Conservation (phyloP, 768 basidiomycete genomes). For the Agrocybe pediades region DNA sequence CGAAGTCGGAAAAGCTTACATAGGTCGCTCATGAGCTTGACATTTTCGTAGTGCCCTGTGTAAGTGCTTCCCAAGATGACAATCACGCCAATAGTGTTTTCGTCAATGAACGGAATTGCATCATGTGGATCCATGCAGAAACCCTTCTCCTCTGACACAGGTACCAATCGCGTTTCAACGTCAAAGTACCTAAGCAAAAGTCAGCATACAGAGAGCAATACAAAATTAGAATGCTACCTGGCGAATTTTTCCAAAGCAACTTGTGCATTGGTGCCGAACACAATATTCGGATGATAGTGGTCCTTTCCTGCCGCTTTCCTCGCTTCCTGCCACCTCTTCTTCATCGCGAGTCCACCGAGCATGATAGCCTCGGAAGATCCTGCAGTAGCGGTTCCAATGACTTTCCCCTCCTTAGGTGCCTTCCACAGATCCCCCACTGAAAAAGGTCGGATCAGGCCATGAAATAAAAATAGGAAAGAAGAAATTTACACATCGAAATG, state of each 20-base stretch:
- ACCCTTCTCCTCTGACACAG: conserved; percentile 43
- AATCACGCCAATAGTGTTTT: conserved; percentile 72
- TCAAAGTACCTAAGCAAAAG: conserved; percentile 48
- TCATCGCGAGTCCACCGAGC: conserved; percentile 71
- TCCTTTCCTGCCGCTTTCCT: conserved; percentile 64
- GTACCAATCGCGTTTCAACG: conserved; percentile 57
- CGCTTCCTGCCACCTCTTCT: conserved; percentile 65
- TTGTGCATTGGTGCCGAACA: conserved; percentile 64
- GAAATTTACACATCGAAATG: conserved; percentile 50
- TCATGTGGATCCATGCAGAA: conserved; percentile 59
- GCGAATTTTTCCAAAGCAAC: conserved; percentile 70
- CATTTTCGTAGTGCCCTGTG: conserved; percentile 67
- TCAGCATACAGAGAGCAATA: neutral
- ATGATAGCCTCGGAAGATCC: conserved; percentile 71
- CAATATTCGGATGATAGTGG: conserved; percentile 54
- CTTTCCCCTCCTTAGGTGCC: conserved; percentile 55
- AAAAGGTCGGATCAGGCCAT: conserved; percentile 1
- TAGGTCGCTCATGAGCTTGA: conserved; percentile 54
- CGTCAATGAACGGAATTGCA: conserved; percentile 61
- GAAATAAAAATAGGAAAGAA: neutral
- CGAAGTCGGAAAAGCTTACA: too few species aligned
- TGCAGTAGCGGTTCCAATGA: conserved; percentile 64
- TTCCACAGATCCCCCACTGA: conserved; percentile 64
- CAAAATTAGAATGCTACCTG: conserved; percentile 26
- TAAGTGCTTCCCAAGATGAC: conserved; percentile 56